Evolutionary conservation across 225 moss, liverwort and hornwort species (phyloP).

Genomic region (Physcomitrellopsis africana): DNA sequence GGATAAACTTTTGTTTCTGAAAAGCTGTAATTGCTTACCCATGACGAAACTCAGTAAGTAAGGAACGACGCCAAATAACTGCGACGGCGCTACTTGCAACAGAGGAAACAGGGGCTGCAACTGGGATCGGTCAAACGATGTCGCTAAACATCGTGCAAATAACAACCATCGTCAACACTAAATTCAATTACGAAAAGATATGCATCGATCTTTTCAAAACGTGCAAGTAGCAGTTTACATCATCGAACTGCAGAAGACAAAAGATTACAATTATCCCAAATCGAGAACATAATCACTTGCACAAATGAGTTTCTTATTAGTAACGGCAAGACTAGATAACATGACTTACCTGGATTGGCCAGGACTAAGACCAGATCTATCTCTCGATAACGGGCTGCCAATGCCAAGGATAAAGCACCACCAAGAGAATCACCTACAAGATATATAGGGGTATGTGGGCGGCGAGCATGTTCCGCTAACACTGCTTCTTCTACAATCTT

Average conservation of each 20-base stretch:
- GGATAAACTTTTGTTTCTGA: neutral
- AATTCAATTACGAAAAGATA: neutral
- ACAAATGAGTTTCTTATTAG: no score
- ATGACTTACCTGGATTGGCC: slow-evolving; percentile 74
- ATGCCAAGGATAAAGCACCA: slow-evolving; percentile 56
- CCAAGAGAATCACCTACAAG: slow-evolving; percentile 88
- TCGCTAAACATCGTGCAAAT: slow-evolving; percentile 44
- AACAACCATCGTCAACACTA: neutral
- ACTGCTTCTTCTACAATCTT: slow-evolving; percentile 74
- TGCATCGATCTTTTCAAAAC: neutral
- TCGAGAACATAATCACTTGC: neutral
- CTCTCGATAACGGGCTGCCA: slow-evolving; percentile 81
- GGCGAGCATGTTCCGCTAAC: slow-evolving; percentile 62
- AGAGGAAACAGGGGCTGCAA: slow-evolving; percentile 79
- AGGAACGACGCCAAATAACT: slow-evolving; percentile 55
- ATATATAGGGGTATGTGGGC: slow-evolving; percentile 72
- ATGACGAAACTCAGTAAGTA: slow-evolving; percentile 78
- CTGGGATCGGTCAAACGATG: slow-evolving; percentile 74
- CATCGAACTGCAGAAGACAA: neutral
- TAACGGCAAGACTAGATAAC: no score
- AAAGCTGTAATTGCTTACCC: slow-evolving; percentile 51
- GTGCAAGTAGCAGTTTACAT: slow-evolving; percentile 1
- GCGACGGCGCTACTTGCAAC: slow-evolving; percentile 48
- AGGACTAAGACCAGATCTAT: slow-evolving; percentile 81
- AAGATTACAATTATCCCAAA: slow-evolving; percentile 8